Evolutionary conservation across 805 yeast genomes (phyloP).

Genomic region (Yarrowia hollandica): DNA sequence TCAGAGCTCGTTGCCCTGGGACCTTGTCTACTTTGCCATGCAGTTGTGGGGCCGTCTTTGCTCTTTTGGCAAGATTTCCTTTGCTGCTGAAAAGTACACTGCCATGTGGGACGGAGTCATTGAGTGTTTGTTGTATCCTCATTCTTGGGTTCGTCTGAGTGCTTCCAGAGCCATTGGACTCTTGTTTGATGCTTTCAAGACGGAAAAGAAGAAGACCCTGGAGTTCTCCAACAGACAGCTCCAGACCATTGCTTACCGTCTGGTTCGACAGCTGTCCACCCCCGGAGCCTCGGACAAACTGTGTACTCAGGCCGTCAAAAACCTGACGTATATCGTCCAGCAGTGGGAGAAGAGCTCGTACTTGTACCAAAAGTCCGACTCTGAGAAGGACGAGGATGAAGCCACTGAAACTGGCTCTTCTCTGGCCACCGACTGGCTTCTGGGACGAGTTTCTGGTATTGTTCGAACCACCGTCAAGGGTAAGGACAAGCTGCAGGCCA

Average conservation of each 20-base stretch:
- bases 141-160: conserved; percentile 81
- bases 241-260: conserved; percentile 62
- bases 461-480: conserved; percentile 65
- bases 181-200: conserved; percentile 46
- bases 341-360: conserved; percentile 58
- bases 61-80: conserved; percentile 35
- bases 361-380: conserved; percentile 18
- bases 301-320: conserved; percentile 64
- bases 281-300: conserved; percentile 66
- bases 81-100: conserved; percentile 41
- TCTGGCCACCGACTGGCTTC: conserved; percentile 53
- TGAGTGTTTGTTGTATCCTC: conserved; percentile 72
- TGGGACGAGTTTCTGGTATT: conserved; percentile 60
- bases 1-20: conserved; percentile 64
- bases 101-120: conserved; percentile 54
- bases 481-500: conserved; percentile 57
- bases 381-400: conserved; percentile 33
- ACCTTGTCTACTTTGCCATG: conserved; percentile 66
- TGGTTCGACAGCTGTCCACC: conserved; percentile 78
- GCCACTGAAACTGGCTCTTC: conserved; percentile 32
- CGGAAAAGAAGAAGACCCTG: conserved; percentile 33
- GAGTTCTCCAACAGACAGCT: conserved; percentile 48
- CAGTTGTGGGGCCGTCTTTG: conserved; percentile 48
- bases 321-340: conserved; percentile 59
- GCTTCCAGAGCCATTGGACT: conserved; percentile 60